Base-by-base conservation (phyloP, 208 protist species). In the Phytomonas francai region DNA sequence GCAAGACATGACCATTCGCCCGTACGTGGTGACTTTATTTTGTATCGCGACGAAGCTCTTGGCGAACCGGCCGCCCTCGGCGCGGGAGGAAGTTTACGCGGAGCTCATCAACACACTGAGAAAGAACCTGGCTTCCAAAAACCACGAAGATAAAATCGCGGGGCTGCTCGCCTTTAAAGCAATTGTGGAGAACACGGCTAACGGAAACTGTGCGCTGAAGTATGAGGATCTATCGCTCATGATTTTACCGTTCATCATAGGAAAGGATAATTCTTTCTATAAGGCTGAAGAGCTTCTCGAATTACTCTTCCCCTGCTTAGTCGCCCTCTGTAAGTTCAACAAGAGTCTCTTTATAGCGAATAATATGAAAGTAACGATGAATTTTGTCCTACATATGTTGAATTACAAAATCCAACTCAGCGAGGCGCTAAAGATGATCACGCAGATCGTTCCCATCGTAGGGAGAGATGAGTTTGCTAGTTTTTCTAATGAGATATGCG, bases 101-200 rank as follows among this genome's bases (percentile, higher is more conserved):
- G 54, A 66, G 28, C 76, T 92, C 12, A 77, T 95, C 70, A 27
- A 62, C 73, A 80, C 29, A 79, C 76, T 95, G 22, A 85, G 85
- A 54, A 71, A 57, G 33, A 76, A 85, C 61, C 72, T 95, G 34
- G 67, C 71, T 16, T 85, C 84, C 22, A 95, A 89, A 59, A 73
- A 66, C 5, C 70, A 79, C 31, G 80, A 88, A 29, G 79, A 74
- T 33, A 78, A 80, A 27, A 80, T 90, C 14, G 86, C 89, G n/a
- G 89, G 89, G 0, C 65, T 95, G 28, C 67, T 95, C 6, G 89
- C 85, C 0, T 95, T 95, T 74, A 80, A 95, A 70, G 84, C 89
- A n/a, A 84, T 95, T 27, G 81, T 91, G 9, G 89, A 84, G 68
- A 89, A 82, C 72, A 87, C 82, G 30, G 77, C 79, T 12, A 82